Conservation (phyloP, 768 basidiomycete genomes). For the Termitomyces sp. region DNA sequence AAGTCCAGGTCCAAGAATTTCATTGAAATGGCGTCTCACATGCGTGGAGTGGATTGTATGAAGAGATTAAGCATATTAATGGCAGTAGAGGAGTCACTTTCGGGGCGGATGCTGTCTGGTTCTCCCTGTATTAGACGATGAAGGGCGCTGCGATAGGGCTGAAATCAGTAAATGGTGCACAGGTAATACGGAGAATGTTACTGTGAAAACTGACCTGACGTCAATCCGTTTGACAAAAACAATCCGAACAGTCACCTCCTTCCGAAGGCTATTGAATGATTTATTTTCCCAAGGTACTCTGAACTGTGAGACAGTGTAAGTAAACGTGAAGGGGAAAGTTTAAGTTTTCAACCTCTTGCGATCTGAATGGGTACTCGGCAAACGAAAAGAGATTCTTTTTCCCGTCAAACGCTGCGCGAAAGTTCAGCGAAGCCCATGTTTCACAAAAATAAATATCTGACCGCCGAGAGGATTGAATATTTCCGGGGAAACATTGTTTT, state of each 20-base stretch:
- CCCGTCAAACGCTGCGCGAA: conserved; percentile 25
- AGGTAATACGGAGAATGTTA: background rate
- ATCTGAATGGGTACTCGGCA: conserved; percentile 14
- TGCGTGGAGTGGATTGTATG: conserved; percentile 25
- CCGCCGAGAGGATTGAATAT: conserved; percentile 23
- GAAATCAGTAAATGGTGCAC: background rate
- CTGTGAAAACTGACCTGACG: conserved; percentile 12
- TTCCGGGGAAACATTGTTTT: conserved; percentile 15
- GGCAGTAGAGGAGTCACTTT: conserved; percentile 16
- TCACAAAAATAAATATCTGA: conserved; percentile 5
- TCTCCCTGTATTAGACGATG: conserved; percentile 11
- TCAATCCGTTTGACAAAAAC: conserved; percentile 20
- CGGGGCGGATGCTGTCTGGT: conserved; percentile 7
- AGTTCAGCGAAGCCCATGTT: background rate
- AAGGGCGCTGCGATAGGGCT: conserved; percentile 4
- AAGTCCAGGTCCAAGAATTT: background rate
- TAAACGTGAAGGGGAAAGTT: background rate
- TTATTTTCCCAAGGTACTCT: conserved; percentile 16
- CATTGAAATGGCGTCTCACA: conserved; percentile 12
- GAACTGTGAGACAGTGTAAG: conserved; percentile 11
- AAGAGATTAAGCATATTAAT: conserved; percentile 30
- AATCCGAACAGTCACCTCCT: conserved; percentile 18
- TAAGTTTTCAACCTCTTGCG: conserved; percentile 14
- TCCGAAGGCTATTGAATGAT: background rate
- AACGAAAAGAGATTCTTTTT: conserved; percentile 28